phyloP scores from a whole-genome alignment of 257 asterid species.

The Apocynum venetum region DNA sequence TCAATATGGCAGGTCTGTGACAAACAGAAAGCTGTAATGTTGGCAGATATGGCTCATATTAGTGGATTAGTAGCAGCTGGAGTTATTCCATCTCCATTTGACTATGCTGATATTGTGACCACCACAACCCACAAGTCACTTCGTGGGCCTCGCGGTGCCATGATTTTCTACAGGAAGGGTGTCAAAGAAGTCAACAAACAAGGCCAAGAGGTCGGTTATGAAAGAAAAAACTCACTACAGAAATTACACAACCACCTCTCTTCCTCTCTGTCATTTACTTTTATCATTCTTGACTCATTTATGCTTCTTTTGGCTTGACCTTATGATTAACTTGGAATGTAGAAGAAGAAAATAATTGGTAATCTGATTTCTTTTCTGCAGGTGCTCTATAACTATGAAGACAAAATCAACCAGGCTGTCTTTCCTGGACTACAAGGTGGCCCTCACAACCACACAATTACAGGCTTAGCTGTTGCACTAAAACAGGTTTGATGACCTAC shows the following conservation, averaged over 20 bases:
- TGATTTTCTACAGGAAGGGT: slow-evolving; percentile 91
- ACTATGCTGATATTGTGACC: slow-evolving; percentile 89
- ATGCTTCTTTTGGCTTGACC: neutral
- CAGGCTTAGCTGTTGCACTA: slow-evolving; percentile 93
- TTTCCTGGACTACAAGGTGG: slow-evolving; percentile 99
- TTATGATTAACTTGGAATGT: neutral
- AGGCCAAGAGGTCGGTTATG: slow-evolving; percentile 62
- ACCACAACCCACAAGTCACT: slow-evolving; percentile 96
- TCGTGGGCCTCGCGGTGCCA: slow-evolving; percentile 91
- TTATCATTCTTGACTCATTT: neutral
- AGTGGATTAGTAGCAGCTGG: slow-evolving; percentile 99
- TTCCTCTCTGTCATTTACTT: neutral
- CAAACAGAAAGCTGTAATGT: slow-evolving; percentile 56
- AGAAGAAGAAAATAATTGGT: neutral
- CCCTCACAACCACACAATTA: slow-evolving; percentile 96
- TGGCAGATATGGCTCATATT: slow-evolving; percentile 96
- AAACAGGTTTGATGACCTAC: slow-evolving; percentile 52
- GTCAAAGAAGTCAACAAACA: slow-evolving; percentile 65
- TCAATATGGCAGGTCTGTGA: slow-evolving; percentile 27
- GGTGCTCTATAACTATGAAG: slow-evolving; percentile 90
- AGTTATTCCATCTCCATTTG: slow-evolving; percentile 70
- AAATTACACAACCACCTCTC: slow-evolving; percentile 14
- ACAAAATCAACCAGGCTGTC: slow-evolving; percentile 93
- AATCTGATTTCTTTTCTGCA: slow-evolving; percentile 10
- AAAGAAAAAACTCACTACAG: slow-evolving; percentile 30